Base-by-base conservation (phyloP, 176 grass and related monocot species). In the Themeda triandra region DNA sequence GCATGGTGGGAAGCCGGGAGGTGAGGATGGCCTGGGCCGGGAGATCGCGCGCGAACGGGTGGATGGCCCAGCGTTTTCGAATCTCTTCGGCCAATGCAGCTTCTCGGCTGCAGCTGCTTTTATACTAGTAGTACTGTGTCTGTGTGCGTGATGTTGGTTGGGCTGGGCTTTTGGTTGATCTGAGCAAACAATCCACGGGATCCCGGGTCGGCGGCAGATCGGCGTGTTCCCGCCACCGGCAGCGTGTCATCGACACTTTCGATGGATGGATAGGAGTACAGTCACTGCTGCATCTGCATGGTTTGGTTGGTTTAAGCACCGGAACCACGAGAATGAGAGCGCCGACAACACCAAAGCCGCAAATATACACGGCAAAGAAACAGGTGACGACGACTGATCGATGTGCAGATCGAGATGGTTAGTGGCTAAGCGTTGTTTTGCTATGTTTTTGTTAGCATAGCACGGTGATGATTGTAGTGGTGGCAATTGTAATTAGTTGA, bases 61-160 rank as follows among this genome's bases (percentile, higher is more conserved):
- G 21, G 44, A 31, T 66, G 88, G 75, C 84, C 89, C 60, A 90
- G 62, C 39, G 69, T 75, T 69, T 63, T 90, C 3, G 21, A 58
- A 58, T 58, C 23, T n/a, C 80, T 10, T 10, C 75, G 66, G 80
- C 89, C 75, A 87, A 40, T 62, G 33, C 29, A 48, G 13, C 84
- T 83, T 80, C 75, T 10, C 25, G 6, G 8, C 10, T 24, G 60
- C 19, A 25, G n/a, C 54, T 63, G 28, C 19, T 62, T 87, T 67
- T 90, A 66, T 73, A 86, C 5, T 48, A 13, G 41, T 45, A 14
- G 17, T 41, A 39, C 31, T 10, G 1, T 18, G 46, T 18, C 33
- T 35, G 2, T 35, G 11, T n/a, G 4, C 7, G 5, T 42, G 41
- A 13, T 42, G 10, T 13, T 15, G 44, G 44, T 46, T 46, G 44